phyloP scores from a whole-genome alignment of 805 yeast species.

The Ogataea methanolica region DNA sequence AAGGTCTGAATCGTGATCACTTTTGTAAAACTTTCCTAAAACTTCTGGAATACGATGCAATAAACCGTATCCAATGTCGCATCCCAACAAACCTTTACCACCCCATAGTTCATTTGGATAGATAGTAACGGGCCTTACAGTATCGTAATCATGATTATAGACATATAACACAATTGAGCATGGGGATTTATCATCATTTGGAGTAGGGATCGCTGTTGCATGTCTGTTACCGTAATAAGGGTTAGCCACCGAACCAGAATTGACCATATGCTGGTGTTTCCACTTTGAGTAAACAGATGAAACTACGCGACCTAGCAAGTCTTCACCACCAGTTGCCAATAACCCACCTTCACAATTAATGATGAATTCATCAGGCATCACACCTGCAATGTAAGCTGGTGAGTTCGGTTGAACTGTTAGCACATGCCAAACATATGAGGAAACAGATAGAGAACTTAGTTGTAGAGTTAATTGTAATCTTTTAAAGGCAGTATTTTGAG shows the following conservation, averaged over 20 bases:
- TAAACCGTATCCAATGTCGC: slow-evolving; percentile 92
- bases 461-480: slow-evolving; percentile 67
- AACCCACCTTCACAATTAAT: slow-evolving; percentile 86
- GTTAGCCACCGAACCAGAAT: not conserved
- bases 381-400: slow-evolving; percentile 81
- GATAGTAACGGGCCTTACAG: slow-evolving; percentile 84
- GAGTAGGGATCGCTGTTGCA: not conserved
- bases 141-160: slow-evolving; percentile 83
- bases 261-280: slow-evolving; percentile 10
- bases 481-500: slow-evolving; percentile 35
- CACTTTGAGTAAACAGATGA: slow-evolving; percentile 43
- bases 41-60: slow-evolving; percentile 71
- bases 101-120: slow-evolving; percentile 71
- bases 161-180: slow-evolving; percentile 56
- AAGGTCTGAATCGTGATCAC: slow-evolving; percentile 15
- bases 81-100: slow-evolving; percentile 82
- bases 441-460: slow-evolving; percentile 68
- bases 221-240: slow-evolving; percentile 24
- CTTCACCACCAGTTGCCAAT: slow-evolving; percentile 83
- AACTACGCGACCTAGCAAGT: slow-evolving; percentile 63
- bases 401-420: slow-evolving; percentile 65
- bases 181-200: slow-evolving; percentile 7
- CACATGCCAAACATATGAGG: slow-evolving; percentile 86
- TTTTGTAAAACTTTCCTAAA: slow-evolving; percentile 35
- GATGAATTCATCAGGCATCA: slow-evolving; percentile 83